Conservation (phyloP, 2,329 filamentous ascomycete species). For the Daldinia sp. region DNA sequence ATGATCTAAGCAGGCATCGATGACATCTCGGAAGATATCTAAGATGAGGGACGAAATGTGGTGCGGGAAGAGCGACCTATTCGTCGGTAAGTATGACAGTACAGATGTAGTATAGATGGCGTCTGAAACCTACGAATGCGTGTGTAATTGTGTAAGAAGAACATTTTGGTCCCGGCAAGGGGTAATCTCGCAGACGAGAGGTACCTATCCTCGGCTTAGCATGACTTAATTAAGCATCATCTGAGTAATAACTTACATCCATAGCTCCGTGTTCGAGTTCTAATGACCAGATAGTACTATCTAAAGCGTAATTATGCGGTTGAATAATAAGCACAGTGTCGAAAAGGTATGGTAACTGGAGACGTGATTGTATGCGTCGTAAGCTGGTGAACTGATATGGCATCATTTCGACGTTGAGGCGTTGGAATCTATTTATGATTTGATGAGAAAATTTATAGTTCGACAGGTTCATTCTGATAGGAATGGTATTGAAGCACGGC, state of each 20-base stretch:
- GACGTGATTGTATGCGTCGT: conserved; percentile 70
- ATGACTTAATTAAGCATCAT: neutral
- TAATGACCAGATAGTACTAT: conserved; percentile 63
- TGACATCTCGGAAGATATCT: conserved; percentile 42
- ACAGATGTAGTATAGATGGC: neutral
- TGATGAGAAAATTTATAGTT: conserved; percentile 59
- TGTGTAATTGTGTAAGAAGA: conserved; percentile 70
- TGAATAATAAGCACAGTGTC: conserved; percentile 85
- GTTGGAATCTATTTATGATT: conserved; percentile 67
- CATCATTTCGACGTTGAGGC: conserved; percentile 67
- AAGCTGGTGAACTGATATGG: conserved; percentile 79
- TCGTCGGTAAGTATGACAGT: conserved; percentile 23
- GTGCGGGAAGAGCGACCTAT: conserved; percentile 40
- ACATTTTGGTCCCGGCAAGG: conserved; percentile 62
- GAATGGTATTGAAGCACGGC: conserved; percentile 91
- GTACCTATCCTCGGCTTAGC: conserved; percentile 56
- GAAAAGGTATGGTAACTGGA: conserved; percentile 66
- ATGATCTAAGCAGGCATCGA: conserved; percentile 42
- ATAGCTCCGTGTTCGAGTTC: conserved; percentile 68
- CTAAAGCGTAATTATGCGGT: conserved; percentile 65
- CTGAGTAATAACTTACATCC: conserved; percentile 62
- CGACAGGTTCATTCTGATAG: conserved; percentile 67
- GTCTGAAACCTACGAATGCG: conserved; percentile 54
- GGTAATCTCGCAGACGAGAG: conserved; percentile 78
- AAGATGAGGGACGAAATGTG: conserved; percentile 37